These are phyloP conservation scores for Avicennia marina DNA, from an alignment of 257 asterid species.

Conservation along the genomic window DNA sequence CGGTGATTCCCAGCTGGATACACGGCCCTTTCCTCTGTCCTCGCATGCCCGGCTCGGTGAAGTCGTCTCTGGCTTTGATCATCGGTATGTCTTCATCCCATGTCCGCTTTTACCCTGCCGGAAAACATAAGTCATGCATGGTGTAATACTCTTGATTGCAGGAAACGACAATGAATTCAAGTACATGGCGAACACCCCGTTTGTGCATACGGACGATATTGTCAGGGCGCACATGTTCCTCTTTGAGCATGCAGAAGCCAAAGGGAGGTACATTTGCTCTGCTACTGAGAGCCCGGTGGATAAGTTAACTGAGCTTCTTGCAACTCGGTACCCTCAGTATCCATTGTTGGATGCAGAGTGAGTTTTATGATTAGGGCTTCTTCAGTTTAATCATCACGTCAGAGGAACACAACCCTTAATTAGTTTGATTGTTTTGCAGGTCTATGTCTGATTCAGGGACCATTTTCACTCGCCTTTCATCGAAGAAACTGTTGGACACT, in stretches of 20 bases:
- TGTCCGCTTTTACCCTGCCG: not conserved
- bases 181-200: not conserved
- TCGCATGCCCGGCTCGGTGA: slow-evolving; percentile 35
- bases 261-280: slow-evolving; percentile 51
- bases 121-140: not conserved
- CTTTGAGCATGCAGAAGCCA: slow-evolving; percentile 28
- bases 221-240: slow-evolving; percentile 40
- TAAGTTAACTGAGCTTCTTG: slow-evolving; percentile 14
- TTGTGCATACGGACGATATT: slow-evolving; percentile 32
- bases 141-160: not conserved
- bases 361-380: no score
- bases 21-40: slow-evolving; percentile 56
- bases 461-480: not conserved
- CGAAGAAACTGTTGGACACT: slow-evolving; percentile 28
- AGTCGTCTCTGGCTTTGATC: slow-evolving; percentile 30
- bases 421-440: not conserved
- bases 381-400: not conserved
- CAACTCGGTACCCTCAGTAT: no score
- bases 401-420: no score
- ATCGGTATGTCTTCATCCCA: slow-evolving; percentile 21
- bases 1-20: slow-evolving; percentile 41
- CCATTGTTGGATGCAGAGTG: no score
- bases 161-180: slow-evolving; percentile 11
- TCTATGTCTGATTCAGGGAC: not conserved
- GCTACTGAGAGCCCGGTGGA: slow-evolving; percentile 28